Evolutionary conservation across 2,329 filamentous ascomycete species (phyloP).

Genomic region (Arthrobotrys entomopaga): DNA sequence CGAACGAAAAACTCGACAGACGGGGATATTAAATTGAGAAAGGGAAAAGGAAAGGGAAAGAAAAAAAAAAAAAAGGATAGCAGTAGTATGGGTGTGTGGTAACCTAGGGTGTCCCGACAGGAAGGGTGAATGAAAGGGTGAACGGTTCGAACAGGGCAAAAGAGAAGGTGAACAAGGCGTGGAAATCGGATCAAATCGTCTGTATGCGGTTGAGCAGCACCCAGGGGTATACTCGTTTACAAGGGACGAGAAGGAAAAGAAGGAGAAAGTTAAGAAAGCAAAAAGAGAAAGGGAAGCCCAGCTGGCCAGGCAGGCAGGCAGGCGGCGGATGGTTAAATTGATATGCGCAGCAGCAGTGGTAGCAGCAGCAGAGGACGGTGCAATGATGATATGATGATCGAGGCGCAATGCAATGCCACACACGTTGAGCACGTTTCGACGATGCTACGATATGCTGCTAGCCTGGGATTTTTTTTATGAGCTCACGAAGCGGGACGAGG

Average conservation of each 20-base stretch:
- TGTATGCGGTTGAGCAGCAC: not conserved
- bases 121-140: not conserved
- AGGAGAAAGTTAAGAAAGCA: no score
- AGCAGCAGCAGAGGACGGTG: not conserved
- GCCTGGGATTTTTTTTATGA: not conserved
- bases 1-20: no score
- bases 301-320: no score
- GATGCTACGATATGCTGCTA: no score
- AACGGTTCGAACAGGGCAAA: not conserved
- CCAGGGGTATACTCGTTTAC: not conserved
- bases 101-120: not conserved
- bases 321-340: no score
- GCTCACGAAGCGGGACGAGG: not conserved
- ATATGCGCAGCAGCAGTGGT: no score
- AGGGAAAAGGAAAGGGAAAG: no score
- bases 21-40: not conserved
- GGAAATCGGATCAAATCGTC: not conserved
- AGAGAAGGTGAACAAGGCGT: not conserved
- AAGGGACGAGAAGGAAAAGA: constrained; percentile 2
- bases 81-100: not conserved
- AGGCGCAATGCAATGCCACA: not conserved
- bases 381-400: not conserved
- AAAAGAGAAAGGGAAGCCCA: not conserved
- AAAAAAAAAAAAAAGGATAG: not conserved
- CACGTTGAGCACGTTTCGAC: not conserved